These are phyloP conservation scores for Trichoderma erinaceum DNA, from an alignment of 495 filamentous ascomycete genomes.

Conservation along the genomic window DNA sequence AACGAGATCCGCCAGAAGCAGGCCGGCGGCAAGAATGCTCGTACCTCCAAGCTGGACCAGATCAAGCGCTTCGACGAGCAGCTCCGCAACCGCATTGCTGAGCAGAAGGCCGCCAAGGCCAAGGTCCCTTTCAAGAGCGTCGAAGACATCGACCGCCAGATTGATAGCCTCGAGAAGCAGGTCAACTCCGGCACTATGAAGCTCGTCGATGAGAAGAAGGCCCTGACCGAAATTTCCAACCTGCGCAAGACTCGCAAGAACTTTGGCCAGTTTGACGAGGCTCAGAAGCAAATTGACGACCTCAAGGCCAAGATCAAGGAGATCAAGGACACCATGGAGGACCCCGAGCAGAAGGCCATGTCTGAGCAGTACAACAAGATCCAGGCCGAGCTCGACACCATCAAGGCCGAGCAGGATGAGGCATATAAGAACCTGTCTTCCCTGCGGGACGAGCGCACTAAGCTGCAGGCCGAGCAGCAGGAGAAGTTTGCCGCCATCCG, in stretches of 20 bases:
- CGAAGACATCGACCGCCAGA: conserved; percentile 79
- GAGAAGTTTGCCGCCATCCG: conserved; percentile 73
- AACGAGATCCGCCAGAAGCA: conserved; percentile 72
- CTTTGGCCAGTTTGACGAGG: conserved; percentile 74
- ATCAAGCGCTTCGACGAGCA: conserved; percentile 79
- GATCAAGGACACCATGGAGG: conserved; percentile 76
- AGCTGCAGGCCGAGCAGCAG: conserved; percentile 74
- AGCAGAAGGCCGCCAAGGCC: conserved; percentile 74
- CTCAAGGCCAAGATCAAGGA: conserved; percentile 78
- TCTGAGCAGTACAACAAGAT: conserved; percentile 76
- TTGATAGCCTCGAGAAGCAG: conserved; percentile 69
- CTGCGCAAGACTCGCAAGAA: conserved; percentile 85
- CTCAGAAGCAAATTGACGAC: conserved; percentile 77
- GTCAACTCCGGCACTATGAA: conserved; percentile 85
- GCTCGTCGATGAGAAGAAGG: conserved; percentile 94
- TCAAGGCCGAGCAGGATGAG: conserved; percentile 86
- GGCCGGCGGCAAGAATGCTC: conserved; percentile 70
- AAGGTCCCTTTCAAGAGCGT: conserved; percentile 76
- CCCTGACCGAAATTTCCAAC: conserved; percentile 70
- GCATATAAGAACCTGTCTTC: conserved; percentile 77
- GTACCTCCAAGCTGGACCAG: conserved; percentile 70
- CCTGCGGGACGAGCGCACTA: conserved; percentile 84
- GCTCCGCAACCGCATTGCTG: conserved; percentile 70
- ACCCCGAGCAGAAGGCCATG: conserved; percentile 85
- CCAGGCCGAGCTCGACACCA: conserved; percentile 74